These are phyloP conservation scores for Solidago caesia DNA, from an alignment of 129 eudicot species.

Conservation along the genomic window DNA sequence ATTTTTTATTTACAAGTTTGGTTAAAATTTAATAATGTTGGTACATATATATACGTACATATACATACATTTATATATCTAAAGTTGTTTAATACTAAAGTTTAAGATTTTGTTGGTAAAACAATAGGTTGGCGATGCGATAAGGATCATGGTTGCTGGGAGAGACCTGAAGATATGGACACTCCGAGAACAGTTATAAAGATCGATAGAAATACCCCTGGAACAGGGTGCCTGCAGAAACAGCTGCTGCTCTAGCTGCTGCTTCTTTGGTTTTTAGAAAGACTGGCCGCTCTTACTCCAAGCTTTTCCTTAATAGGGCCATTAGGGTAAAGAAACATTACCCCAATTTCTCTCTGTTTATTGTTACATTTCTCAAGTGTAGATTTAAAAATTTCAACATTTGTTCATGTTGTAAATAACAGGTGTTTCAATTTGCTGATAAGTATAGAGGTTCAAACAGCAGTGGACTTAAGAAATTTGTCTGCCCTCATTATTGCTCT, in stretches of 20 bases:
- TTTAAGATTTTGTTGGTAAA: slow-evolving; percentile 20
- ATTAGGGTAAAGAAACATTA: slow-evolving; percentile 49
- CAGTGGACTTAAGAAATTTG: slow-evolving; percentile 46
- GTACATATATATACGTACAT: slow-evolving; percentile 34
- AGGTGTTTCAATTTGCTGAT: slow-evolving; percentile 99
- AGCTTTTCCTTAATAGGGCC: slow-evolving; percentile 65
- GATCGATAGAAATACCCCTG: slow-evolving; percentile 85
- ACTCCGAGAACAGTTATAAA: slow-evolving; percentile 89
- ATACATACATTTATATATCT: not conserved
- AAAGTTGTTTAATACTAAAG: slow-evolving; percentile 1
- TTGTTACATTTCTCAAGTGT: not conserved
- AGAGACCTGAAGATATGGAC: slow-evolving; percentile 99
- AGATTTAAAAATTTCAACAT: slow-evolving; percentile 8
- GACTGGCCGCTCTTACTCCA: slow-evolving; percentile 68
- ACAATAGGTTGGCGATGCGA: slow-evolving; percentile 86
- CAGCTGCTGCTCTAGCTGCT: slow-evolving; percentile 98
- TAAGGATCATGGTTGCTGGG: slow-evolving; percentile 97
- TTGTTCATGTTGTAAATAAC: not conserved
- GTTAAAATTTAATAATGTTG: slow-evolving; percentile 52
- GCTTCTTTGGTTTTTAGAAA: slow-evolving; percentile 91
- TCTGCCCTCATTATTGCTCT: slow-evolving; percentile 85
- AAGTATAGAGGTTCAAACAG: slow-evolving; percentile 83
- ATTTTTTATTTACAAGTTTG: slow-evolving; percentile 9
- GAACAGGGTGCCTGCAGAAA: slow-evolving; percentile 94
- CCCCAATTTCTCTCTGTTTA: not conserved